Base-by-base conservation (phyloP, 306 rosid genomes). In the Quercus variabilis region DNA sequence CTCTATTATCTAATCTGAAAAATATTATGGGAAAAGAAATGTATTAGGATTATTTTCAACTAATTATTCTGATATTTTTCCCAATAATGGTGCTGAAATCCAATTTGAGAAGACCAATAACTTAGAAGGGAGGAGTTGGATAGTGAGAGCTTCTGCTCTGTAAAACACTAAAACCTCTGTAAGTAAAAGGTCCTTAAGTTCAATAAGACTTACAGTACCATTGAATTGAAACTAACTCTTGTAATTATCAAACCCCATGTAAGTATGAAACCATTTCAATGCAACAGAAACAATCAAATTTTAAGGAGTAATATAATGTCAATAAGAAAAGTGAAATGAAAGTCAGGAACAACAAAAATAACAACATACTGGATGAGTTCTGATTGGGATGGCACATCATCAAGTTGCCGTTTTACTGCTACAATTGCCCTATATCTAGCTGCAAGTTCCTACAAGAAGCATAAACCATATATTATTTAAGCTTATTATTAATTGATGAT, bases 321-420 rank as follows among this genome's bases (percentile, higher is more conserved):
- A 33, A 49, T 59, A 52, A 78, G 76, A 55, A 52, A 69, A 49
- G 60, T 31, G 59, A 71, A 72, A 15, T 38, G 23, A 69, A 62
- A 62, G 25, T 19, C 51, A 18, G 74, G 65, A 51, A 55, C 46
- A 41, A 41, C 46, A 41, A 58, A 84, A 72, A 73, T 65, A 77
- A 76, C 54, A 85, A 80, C 97, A 30, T 83, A 93, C 98, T 95
- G 99, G 86, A 83, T 62, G 55, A 95, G 80, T 88, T 95, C 99
- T 31, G 94, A 85, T 76, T 89, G 97, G 88, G 91, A 87, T 5
- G 97, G 98, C 26, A 89, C 75, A 19, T 91, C 88, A 74, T 90
- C 98, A 80, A 91, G 90, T 86, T 54, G 85, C 80, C 91, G 85
- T 81, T 88, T 89, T 71, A 82, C 52, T 43, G 90, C 89, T 33